Conservation (phyloP, 192 early-diverging fungal genomes). For the Podila epigama region DNA sequence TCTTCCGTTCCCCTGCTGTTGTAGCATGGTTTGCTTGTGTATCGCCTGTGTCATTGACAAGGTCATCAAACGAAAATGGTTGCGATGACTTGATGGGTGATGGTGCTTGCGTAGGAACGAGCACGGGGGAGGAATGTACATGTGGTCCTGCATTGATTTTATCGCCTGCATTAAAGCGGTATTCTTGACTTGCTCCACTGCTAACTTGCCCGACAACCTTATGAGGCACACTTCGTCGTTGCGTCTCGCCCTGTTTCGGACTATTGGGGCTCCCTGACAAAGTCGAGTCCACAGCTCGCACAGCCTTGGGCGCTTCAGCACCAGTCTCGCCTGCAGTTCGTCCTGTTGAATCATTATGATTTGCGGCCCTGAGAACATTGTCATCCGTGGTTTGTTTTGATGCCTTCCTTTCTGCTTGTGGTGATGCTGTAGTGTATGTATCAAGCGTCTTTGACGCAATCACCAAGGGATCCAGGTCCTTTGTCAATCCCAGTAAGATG, state of each 20-base stretch:
- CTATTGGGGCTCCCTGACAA: neutral
- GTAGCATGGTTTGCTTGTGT: neutral
- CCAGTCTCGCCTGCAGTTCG: neutral
- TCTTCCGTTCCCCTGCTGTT: neutral
- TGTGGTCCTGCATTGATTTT: neutral
- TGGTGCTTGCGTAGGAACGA: slow-evolving; percentile 2
- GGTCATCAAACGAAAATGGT: slow-evolving; percentile 43
- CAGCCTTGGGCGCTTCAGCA: neutral
- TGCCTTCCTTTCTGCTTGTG: neutral
- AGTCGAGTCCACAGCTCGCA: neutral
- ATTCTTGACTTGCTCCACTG: neutral
- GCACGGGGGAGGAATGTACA: slow-evolving; percentile 5
- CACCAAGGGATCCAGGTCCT: slow-evolving; percentile 51
- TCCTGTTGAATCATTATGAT: neutral
- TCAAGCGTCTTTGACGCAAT: slow-evolving; percentile 32
- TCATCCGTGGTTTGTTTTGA: neutral
- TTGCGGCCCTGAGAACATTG: no score
- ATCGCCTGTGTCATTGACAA: slow-evolving; percentile 13
- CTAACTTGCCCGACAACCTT: no score
- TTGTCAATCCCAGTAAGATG: slow-evolving; percentile 53
- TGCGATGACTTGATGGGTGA: slow-evolving; percentile 2
- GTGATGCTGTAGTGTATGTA: neutral
- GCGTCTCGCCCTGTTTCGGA: neutral
- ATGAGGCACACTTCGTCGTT: no score
- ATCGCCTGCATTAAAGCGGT: neutral